Evolutionary conservation across 192 early-diverging fungal genomes (phyloP), one percentile per base, ranked within the genome.

Genomic region (Mortierella alpina): DNA sequence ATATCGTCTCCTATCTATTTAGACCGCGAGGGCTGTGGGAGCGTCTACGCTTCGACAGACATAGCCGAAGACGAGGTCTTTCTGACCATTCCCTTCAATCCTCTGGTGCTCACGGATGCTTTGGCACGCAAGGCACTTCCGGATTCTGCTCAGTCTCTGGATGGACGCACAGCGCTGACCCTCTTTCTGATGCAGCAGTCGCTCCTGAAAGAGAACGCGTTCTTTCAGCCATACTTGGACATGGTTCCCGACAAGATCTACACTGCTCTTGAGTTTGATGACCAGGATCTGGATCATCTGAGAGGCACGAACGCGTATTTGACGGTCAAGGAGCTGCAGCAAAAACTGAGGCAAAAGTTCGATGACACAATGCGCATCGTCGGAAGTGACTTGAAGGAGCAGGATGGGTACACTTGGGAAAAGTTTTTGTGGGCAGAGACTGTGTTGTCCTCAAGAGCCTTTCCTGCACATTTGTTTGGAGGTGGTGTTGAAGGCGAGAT

Each of bases 171-270:
- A n/a, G 82, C 87, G 11, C 66, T 91, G 63, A 77, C 73, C 12
- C 65, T 84, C 59, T 92, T 89, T 44, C 59, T 92, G 44, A 79
- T 87, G 4, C 84, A 85, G 47, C 78, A 92, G 76, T 6, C 5
- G 17, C 47, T 61, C 18, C 15, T 61, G 22, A 45, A 62, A 3
- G 55, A 47, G 14, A n/a, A 66, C 7, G 90, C 87, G 7, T 91
- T 91, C 53, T 91, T 86, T 85, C 72, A 79, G 22, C 90, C 91
- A 0, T 92, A 91, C 69, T 82, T 92, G 39, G 81, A 86, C 48
- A 86, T 89, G 56, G 63, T 92, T 14, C 90, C 91, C 0, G 49
- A 63, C 6, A 66, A 55, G 17, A 90, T 91, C 72, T 82, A 84
- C 52, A 91, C 89, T 2, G 86, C 91, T 7, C 56, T 91, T 48